Conservation (phyloP, 192 early-diverging fungal species). For the Entrophospora sp. region DNA sequence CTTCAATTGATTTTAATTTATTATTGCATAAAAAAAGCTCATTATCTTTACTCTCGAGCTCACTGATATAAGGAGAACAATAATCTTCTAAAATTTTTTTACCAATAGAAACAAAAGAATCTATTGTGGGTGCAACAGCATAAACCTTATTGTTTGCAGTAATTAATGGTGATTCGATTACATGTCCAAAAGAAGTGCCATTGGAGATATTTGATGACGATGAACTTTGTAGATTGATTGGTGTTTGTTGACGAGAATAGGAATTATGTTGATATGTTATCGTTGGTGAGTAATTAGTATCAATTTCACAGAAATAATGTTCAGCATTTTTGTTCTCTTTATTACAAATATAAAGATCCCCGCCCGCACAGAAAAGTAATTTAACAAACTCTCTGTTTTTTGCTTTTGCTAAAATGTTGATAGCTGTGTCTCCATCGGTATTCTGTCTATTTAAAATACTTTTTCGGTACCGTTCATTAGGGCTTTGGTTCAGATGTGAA, state of each 20-base stretch:
- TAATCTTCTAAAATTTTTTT: neutral
- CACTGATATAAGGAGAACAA: neutral
- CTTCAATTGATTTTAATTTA: neutral
- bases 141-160: no score
- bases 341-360: constrained; percentile 57
- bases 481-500: constrained; percentile 52
- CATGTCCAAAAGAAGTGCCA: no score
- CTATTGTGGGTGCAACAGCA: neutral
- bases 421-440: constrained; percentile 66
- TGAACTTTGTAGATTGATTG: neutral
- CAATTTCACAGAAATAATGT: constrained; percentile 39
- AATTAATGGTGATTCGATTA: no score
- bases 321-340: constrained; percentile 54
- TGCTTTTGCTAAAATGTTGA: constrained; percentile 55
- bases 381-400: constrained; percentile 49
- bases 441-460: constrained; percentile 66
- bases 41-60: neutral
- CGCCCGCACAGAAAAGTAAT: constrained; percentile 51
- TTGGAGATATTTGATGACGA: no score
- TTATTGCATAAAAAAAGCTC: neutral
- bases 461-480: constrained; percentile 58
- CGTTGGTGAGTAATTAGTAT: neutral
- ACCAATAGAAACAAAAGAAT: neutral
- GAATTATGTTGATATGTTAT: neutral
- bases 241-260: neutral